Base-by-base conservation (phyloP, 768 basidiomycete genomes). In the Terana coerulea region DNA sequence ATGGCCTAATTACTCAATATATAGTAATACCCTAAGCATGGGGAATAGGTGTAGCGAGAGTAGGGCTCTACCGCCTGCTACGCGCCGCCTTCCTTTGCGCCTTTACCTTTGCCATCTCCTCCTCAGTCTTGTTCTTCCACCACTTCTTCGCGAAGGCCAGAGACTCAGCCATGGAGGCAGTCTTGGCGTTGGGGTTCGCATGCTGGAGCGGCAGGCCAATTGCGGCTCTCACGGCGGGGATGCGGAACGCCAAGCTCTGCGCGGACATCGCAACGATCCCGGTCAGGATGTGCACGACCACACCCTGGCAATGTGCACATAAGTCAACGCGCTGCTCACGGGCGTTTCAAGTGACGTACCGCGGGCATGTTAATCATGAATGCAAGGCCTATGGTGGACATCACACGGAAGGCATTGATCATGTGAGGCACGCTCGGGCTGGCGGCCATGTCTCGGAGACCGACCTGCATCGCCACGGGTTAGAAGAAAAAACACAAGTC, bases 401-500 rank as follows among this genome's bases (percentile, higher is more conserved):
- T 62, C 19, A 85, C 57, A 2, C 83, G 80, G 64, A 92, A 73
- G 31, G 70, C 64, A 61, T 91, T 90, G 75, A 85, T 78, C 39
- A 83, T 59, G 61, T 92, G 90, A 7, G 76, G 78, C 67, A 82
- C 76, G 31, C 68, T 78, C 28, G 56, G 60, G 35, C 79, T 60
- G 72, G 71, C 75, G 58, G 50, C 71, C 58, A 67, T 78, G 67
- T 74, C 85, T 70, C 68, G 80, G 66, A 60, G 80, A 76, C 73
- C 75, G 69, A 60, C 69, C 81, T 75, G 71, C 65, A 48, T 76
- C 43, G 75, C 10, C n/a, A n/a, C 33, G 33, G 10, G 33, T 10
- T 34, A 34, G 75, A 50, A 9, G 34, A 22, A 29, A 58, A 29
- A 6, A 55, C 15, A 12, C 33, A 25, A 35, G 40, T 47, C 58